These are phyloP conservation scores for Moesziomyces parantarcticus DNA, from an alignment of 1,284 basidiomycete species.

Conservation along the genomic window DNA sequence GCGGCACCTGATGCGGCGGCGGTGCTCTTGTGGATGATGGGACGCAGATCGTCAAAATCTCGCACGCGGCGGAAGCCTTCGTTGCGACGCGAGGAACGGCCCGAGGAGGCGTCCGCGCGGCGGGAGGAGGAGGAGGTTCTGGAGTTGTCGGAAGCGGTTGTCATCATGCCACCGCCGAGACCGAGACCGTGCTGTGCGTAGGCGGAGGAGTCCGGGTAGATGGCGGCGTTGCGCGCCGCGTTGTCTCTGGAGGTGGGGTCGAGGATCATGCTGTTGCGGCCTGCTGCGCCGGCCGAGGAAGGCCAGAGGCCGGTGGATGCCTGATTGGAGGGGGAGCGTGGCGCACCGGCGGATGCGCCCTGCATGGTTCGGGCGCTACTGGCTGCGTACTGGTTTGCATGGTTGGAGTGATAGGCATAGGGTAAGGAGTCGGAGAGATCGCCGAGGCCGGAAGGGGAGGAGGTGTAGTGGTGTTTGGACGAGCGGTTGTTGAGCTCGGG, in stretches of 20 bases:
- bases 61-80: conserved; percentile 62
- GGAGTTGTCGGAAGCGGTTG: conserved; percentile 46
- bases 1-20: conserved; percentile 45
- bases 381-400: conserved; percentile 2
- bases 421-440: conserved; percentile 41
- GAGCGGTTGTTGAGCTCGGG: conserved; percentile 3
- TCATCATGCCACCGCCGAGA: conserved; percentile 38
- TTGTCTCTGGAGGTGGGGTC: conserved; percentile 27
- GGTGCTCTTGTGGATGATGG: conserved; percentile 51
- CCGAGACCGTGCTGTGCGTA: conserved; percentile 41
- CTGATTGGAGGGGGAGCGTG: neutral
- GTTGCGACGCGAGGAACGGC: conserved; percentile 28
- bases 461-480: conserved; percentile 22
- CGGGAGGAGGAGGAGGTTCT: conserved; percentile 25
- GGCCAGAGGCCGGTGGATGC: conserved; percentile 20
- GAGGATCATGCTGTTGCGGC: conserved; percentile 42
- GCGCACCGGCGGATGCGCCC: neutral
- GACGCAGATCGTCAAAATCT: conserved; percentile 58
- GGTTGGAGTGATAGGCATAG: conserved; percentile 36
- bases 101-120: conserved; percentile 10
- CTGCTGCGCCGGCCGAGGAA: conserved; percentile 7
- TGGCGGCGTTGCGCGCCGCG: conserved; percentile 33
- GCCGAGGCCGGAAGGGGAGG: conserved; percentile 23
- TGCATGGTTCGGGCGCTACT: neutral
- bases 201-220: conserved; percentile 32